A percentile compares a stretch with the other conserved stretches of the same genome.
Conservation (phyloP, 805 yeast genomes). For the Cyberlindnera nakhonratchasimensis region DNA sequence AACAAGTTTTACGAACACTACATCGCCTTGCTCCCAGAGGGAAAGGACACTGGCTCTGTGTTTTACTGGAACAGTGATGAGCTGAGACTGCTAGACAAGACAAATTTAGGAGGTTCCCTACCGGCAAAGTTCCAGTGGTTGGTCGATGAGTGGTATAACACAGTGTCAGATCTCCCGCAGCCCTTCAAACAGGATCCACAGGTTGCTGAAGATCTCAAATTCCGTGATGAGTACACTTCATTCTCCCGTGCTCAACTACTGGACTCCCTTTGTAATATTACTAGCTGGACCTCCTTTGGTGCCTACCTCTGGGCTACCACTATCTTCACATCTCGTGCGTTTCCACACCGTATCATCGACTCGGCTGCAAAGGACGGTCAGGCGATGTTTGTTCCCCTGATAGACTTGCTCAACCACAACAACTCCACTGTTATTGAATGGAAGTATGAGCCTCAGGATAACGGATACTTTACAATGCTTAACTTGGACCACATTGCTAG, state of each 20-base stretch:
- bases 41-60: constrained; percentile 46
- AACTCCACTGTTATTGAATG: constrained; percentile 65
- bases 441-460: constrained; percentile 34
- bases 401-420: constrained; percentile 76
- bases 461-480: constrained; percentile 22
- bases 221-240: constrained; percentile 17
- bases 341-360: constrained; percentile 54
- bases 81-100: constrained; percentile 50
- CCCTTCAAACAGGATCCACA: neutral
- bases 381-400: constrained; percentile 72
- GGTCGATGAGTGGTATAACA: constrained; percentile 58
- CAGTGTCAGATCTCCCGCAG: constrained; percentile 14
- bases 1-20: constrained; percentile 40
- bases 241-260: constrained; percentile 20
- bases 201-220: constrained; percentile 18
- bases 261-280: constrained; percentile 19
- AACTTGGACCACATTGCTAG: constrained; percentile 14
- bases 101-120: constrained; percentile 60
- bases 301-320: constrained; percentile 74
- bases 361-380: constrained; percentile 35
- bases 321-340: constrained; percentile 74
- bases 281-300: constrained; percentile 59
- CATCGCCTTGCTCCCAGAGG: constrained; percentile 47
- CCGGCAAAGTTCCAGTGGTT: constrained; percentile 43
- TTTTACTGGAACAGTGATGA: constrained; percentile 59